Base-by-base conservation (phyloP, 2,329 filamentous ascomycete genomes). In the Byssochlamys sp. region DNA sequence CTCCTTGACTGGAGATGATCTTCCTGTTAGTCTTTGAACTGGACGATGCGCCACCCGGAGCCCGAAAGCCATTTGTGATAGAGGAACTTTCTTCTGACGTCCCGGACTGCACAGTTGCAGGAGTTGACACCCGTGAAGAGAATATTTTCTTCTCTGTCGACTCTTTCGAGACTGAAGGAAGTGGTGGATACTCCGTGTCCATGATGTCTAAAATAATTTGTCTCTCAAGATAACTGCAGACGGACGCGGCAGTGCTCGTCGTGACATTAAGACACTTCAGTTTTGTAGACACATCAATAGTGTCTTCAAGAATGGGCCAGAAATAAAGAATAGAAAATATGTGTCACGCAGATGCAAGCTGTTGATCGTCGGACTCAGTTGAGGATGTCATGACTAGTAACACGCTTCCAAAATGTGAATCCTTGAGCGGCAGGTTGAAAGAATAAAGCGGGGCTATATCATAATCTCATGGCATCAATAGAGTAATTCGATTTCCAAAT, bases 1-100 rank as follows among this genome's bases (percentile, higher is more conserved):
- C 73, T 2, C 72, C 73, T 29, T 66, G 59, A 1, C 55, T 52
- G 2, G 64, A 64, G 24, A 75, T 66, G 3, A 65, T 54, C 57
- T 59, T 68, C 2, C 28, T 56, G 6, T 14, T 45, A 9, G 25
- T 56, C 19, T 29, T 55, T 26, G 57, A 58, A 12, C 57, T 55
- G 48, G 57, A 55, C 11, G 56, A 26, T 4, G 51, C 14, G 52
- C 52, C 33, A 54, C 53, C 52, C 12, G 24, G 25, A n/a, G 25
- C n/a, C 9, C 27, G 49, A 27, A 28, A 51, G 5, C 39, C 45
- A 28, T 26, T 35, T 45, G 28, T 26, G 54, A 50, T 52, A 27
- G 54, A 12, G 33, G 31, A 26, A 35, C 26, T 25, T 25, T 56
- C 51, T 27, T 58, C 28, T 6, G 25, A 24, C 11, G 49, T 28